Base-by-base conservation (phyloP, 306 rosid genomes). In the Phaseolus lunatus region DNA sequence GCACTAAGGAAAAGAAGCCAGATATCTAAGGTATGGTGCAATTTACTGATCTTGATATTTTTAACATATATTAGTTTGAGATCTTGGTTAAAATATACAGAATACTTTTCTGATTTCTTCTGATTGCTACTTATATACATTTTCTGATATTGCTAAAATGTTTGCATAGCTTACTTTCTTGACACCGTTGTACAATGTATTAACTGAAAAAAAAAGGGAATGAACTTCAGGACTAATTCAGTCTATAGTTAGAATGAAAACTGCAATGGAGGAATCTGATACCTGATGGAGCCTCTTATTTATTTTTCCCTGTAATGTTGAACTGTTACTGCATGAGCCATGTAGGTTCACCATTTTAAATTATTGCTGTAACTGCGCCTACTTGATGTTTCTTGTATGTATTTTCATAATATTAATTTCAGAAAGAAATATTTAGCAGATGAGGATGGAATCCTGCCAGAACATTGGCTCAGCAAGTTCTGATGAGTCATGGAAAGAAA, bases 401-500 rank as follows among this genome's bases (percentile, higher is more conserved):
- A 29, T 52, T 58, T n/a, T 39, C 35, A 48, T 47, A 50, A 37
- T 48, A 24, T 27, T 20, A 52, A 77, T 79, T 72, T 82, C 52
- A 77, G 23, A 37, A 62, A 79, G 20, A 41, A 63, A 57, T 86
- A 63, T 62, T 84, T 49, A 78, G 82, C 94, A 92, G 93, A 70
- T 82, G 78, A 89, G 84, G 90, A 90, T 75, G 52, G 85, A 83
- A 82, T 82, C 91, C 29, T 70, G 75, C 82, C 90, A 82, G 69
- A 81, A 71, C 57, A 68, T 65, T 78, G 82, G 82, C 72, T 54
- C 54, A 43, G 82, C 66, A 74, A 86, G 87, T 79, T 76, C 89
- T 57, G 91, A 92, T 4, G 94, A 86, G 50, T 80, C 94, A 67
- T 81, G 87, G 23, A 85, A 90, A 77, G 96, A 90, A 87, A 83